Evolutionary conservation across 768 basidiomycete genomes (phyloP).

Genomic region (Baorangia bicolor): DNA sequence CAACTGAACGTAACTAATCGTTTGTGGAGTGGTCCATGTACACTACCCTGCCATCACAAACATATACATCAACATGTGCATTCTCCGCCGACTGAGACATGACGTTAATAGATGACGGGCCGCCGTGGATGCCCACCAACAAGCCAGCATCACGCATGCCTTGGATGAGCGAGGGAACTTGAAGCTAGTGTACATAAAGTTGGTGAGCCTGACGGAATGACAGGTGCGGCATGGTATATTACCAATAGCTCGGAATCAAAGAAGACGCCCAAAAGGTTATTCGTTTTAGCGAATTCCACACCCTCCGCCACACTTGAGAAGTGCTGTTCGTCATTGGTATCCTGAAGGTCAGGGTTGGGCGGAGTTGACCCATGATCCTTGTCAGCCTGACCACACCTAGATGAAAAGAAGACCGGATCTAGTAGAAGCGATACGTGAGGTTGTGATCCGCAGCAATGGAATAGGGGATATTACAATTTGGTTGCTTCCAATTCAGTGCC

Average conservation of each 20-base stretch:
- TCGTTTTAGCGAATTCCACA: constrained; percentile 88
- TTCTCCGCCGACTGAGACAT: constrained; percentile 41
- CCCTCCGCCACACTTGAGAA: constrained; percentile 80
- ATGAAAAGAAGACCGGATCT: constrained; percentile 97
- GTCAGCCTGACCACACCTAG: constrained; percentile 72
- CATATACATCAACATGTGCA: constrained; percentile 63
- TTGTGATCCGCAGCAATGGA: constrained; percentile 21
- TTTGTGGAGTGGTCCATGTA: constrained; percentile 64
- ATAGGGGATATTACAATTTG: constrained; percentile 67
- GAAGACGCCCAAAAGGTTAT: constrained; percentile 91
- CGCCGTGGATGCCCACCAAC: constrained; percentile 82
- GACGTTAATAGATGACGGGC: constrained; percentile 40
- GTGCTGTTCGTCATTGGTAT: constrained; percentile 48
- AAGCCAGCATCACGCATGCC: constrained; percentile 88
- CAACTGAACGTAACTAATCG: constrained; percentile 34
- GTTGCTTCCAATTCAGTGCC: constrained; percentile 98
- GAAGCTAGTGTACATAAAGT: constrained; percentile 42
- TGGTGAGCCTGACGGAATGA: constrained; percentile 15
- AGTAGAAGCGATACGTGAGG: constrained; percentile 22
- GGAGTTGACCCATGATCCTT: constrained; percentile 39
- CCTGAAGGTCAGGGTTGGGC: constrained; percentile 34
- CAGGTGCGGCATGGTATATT: constrained; percentile 25
- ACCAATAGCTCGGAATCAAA: constrained; percentile 87
- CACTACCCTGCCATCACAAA: constrained; percentile 61
- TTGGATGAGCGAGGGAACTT: constrained; percentile 87